Percentiles rank a stretch among this genome's conserved stretches.
Evolutionary conservation across 352 stramenopile genomes (phyloP).

Genomic region (Globisporangium barbulae): DNA sequence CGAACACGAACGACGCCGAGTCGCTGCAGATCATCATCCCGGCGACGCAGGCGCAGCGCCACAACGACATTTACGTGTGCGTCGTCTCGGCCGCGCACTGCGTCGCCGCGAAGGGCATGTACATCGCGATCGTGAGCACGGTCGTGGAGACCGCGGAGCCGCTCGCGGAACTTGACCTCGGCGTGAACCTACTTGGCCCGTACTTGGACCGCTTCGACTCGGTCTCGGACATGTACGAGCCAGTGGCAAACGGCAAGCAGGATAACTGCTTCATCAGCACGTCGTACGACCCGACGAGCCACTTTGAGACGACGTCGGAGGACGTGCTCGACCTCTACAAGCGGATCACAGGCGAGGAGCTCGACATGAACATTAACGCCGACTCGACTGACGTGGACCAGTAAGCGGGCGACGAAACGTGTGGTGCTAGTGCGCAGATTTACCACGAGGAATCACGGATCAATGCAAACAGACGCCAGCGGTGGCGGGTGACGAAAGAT

Average conservation of each 20-base stretch:
- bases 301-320: conserved; percentile 97
- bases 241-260: conserved; percentile 81
- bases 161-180: conserved; percentile 93
- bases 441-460: too few relatives aligned
- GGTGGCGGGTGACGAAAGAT: background rate
- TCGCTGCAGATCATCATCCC: conserved; percentile 99
- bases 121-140: conserved; percentile 98
- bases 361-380: conserved; percentile 98
- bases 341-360: conserved; percentile 95
- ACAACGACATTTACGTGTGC: conserved; percentile 99
- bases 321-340: conserved; percentile 98
- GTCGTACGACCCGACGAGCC: conserved; percentile 90
- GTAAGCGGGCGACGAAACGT: conserved; percentile 31
- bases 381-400: conserved; percentile 94
- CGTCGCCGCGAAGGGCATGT: conserved; percentile 95
- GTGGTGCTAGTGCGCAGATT: background rate
- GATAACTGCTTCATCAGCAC: conserved; percentile 99
- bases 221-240: conserved; percentile 95
- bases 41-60: conserved; percentile 91
- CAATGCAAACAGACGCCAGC: too few relatives aligned
- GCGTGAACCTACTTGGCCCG: conserved; percentile 94
- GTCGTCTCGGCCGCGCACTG: conserved; percentile 94
- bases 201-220: conserved; percentile 97
- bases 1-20: conserved; percentile 95
- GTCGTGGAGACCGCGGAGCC: conserved; percentile 96